Percentiles rank a stretch among this genome's conserved stretches.
These are phyloP conservation scores for Candida silvicultrix DNA, from an alignment of 805 yeast genomes.

Conservation along the genomic window DNA sequence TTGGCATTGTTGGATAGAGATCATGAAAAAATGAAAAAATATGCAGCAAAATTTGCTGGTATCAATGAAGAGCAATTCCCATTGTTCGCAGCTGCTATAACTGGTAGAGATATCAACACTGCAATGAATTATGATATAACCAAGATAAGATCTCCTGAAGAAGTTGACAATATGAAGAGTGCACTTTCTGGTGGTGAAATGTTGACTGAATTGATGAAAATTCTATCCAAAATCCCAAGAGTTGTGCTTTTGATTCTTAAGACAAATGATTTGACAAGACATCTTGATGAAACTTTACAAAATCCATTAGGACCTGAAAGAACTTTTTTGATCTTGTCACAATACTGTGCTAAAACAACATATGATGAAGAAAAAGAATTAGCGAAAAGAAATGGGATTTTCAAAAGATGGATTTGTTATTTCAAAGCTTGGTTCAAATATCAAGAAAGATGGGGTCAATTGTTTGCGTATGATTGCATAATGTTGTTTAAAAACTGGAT, in stretches of 20 bases:
- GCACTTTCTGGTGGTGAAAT: constrained; percentile 58
- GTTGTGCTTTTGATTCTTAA: constrained; percentile 81
- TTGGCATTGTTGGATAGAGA: constrained; percentile 74
- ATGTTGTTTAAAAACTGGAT: constrained; percentile 2
- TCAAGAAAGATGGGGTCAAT: neutral
- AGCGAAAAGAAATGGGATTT: constrained; percentile 2
- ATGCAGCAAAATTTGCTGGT: constrained; percentile 76
- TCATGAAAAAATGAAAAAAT: constrained; percentile 55
- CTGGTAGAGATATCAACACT: constrained; percentile 83
- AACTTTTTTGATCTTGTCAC: constrained; percentile 83
- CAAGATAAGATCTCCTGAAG: constrained; percentile 49
- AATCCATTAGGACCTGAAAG: constrained; percentile 84
- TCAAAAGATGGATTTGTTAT: neutral
- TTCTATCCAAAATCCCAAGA: constrained; percentile 75
- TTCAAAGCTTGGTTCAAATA: constrained; percentile 1
- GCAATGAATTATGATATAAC: constrained; percentile 62
- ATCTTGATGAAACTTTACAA: constrained; percentile 75
- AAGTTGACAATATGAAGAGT: constrained; percentile 59
- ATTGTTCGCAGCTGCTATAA: constrained; percentile 85
- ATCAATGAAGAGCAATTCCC: constrained; percentile 74
- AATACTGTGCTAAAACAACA: constrained; percentile 79
- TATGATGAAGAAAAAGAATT: constrained; percentile 56
- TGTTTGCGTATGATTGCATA: constrained; percentile 1
- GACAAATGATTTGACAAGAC: constrained; percentile 90
- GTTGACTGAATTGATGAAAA: constrained; percentile 68